These are phyloP conservation scores for Fusarium graminum DNA, from an alignment of 2,329 filamentous ascomycete genomes.

Conservation along the genomic window DNA sequence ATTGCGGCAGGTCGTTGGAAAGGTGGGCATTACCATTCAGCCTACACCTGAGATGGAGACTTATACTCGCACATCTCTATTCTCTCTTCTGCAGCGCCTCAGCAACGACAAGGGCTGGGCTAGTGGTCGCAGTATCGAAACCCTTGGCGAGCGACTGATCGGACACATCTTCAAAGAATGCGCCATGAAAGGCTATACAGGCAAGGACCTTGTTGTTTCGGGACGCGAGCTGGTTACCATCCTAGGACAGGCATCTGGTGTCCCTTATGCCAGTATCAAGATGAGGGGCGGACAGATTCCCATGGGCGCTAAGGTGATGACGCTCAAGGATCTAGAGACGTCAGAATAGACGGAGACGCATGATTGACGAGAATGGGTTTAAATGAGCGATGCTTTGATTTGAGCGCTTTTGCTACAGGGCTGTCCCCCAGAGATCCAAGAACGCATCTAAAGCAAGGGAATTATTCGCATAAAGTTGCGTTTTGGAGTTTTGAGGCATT, in stretches of 20 bases:
- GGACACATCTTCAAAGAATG: conserved; percentile 54
- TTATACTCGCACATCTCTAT: conserved; percentile 46
- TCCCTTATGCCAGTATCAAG: conserved; percentile 45
- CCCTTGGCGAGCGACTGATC: conserved; percentile 66
- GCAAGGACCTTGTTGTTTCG: conserved; percentile 46
- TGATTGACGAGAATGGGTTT: conserved; percentile 2
- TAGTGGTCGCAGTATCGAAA: conserved; percentile 72
- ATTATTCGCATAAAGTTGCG: conserved; percentile 32
- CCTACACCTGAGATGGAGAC: conserved; percentile 44
- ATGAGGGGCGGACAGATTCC: conserved; percentile 45
- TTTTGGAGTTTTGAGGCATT: conserved; percentile 42
- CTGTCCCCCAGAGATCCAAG: conserved; percentile 5
- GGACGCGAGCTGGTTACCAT: conserved; percentile 51
- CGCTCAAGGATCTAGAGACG: conserved; percentile 50
- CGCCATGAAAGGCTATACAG: conserved; percentile 51
- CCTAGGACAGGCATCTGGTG: conserved; percentile 47
- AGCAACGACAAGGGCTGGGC: conserved; percentile 66
- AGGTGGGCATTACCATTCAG: conserved; percentile 50
- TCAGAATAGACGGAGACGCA: conserved; percentile 44
- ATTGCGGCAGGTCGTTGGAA: conserved; percentile 55
- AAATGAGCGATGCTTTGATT: neutral
- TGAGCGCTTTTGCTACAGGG: neutral
- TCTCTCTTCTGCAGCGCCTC: conserved; percentile 58
- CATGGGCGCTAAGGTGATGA: conserved; percentile 53
- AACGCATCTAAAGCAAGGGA: conserved; percentile 24